These are phyloP conservation scores for Tilletia setariae DNA, from an alignment of 1,284 basidiomycete genomes.

Conservation along the genomic window DNA sequence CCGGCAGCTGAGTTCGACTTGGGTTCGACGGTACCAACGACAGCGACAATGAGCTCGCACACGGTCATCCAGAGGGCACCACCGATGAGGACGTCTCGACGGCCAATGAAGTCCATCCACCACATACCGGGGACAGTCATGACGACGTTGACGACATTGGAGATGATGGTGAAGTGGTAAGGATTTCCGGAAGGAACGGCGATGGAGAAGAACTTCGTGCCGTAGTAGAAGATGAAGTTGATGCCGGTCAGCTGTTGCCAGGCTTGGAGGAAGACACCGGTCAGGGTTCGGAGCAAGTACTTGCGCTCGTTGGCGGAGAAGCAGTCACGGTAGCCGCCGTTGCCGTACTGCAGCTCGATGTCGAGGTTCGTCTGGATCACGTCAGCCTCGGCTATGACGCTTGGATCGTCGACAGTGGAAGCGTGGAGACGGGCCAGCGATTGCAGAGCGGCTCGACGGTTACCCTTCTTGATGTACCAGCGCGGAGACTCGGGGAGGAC, in stretches of 20 bases:
- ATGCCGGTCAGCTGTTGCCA: slow-evolving; percentile 68
- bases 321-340: slow-evolving; percentile 63
- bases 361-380: slow-evolving; percentile 68
- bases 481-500: slow-evolving; percentile 67
- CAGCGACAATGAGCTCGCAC: slow-evolving; percentile 58
- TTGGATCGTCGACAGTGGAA: not conserved
- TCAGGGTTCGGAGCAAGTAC: slow-evolving; percentile 70
- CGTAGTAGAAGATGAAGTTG: slow-evolving; percentile 77
- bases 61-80: slow-evolving; percentile 56
- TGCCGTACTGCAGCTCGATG: slow-evolving; percentile 61
- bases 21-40: slow-evolving; percentile 53
- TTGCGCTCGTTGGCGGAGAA: slow-evolving; percentile 65
- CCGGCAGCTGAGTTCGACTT: slow-evolving; percentile 51
- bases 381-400: not conserved
- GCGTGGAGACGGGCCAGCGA: slow-evolving; percentile 60
- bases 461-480: slow-evolving; percentile 72
- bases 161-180: slow-evolving; percentile 47
- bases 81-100: slow-evolving; percentile 57
- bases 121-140: slow-evolving; percentile 45
- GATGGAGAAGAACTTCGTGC: not conserved
- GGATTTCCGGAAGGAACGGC: slow-evolving; percentile 1
- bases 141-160: slow-evolving; percentile 56
- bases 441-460: slow-evolving; percentile 62
- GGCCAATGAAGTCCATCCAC: slow-evolving; percentile 56
- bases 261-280: slow-evolving; percentile 67